phyloP scores from a whole-genome alignment of 2,329 filamentous ascomycete genomes.

The Zasmidium angulare region DNA sequence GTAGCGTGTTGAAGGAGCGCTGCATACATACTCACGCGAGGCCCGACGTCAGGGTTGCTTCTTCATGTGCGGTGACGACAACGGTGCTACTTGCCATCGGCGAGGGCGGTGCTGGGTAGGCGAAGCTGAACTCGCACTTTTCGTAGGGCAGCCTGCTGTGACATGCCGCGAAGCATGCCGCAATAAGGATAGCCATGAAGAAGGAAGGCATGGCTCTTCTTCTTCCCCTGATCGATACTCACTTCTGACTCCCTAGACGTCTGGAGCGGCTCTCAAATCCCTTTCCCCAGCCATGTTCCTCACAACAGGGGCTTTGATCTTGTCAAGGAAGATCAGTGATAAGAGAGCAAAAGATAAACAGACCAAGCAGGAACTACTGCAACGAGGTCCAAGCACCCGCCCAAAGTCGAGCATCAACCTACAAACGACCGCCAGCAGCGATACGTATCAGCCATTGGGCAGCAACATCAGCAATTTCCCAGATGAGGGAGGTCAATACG shows the following conservation, averaged over 20 bases:
- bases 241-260: neutral
- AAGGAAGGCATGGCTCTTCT: neutral
- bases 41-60: too few species aligned
- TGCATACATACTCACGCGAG: too few species aligned
- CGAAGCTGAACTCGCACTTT: too few species aligned
- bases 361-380: neutral
- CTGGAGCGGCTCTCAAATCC: neutral
- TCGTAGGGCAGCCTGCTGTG: too few species aligned
- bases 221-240: neutral
- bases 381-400: neutral
- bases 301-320: slow-evolving; percentile 4
- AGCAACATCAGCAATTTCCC: too few species aligned
- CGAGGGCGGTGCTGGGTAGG: neutral
- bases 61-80: neutral
- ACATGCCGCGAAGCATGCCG: too few species aligned
- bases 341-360: slow-evolving; percentile 7
- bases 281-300: neutral
- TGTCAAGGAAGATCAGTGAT: slow-evolving; percentile 9
- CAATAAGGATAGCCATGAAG: too few species aligned
- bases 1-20: too few species aligned
- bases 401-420: too few species aligned
- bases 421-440: too few species aligned
- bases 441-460: too few species aligned
- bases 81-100: neutral
- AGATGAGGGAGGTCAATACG: too few species aligned